phyloP scores from a whole-genome alignment of 2,329 filamentous ascomycete genomes.

The Phoma herbarum region DNA sequence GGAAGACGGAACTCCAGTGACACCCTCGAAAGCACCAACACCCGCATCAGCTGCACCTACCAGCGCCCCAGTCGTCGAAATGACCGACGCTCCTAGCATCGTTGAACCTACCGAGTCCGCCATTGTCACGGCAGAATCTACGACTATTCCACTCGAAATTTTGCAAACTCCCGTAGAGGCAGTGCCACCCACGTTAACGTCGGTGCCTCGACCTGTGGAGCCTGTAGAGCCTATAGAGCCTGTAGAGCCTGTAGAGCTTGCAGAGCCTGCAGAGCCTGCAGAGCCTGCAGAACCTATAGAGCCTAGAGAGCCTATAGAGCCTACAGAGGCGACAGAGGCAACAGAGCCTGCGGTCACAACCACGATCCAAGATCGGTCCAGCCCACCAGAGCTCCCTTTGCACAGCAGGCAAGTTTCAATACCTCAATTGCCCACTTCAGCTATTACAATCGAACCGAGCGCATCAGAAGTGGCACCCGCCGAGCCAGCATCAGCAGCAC shows the following conservation, averaged over 20 bases:
- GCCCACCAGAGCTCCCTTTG: slow-evolving; percentile 56
- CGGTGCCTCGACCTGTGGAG: slow-evolving; percentile 17
- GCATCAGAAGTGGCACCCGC: slow-evolving; percentile 2
- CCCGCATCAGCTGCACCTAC: slow-evolving; percentile 29
- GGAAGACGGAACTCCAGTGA: slow-evolving; percentile 57
- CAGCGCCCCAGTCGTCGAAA: slow-evolving; percentile 27
- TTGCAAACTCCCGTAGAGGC: slow-evolving; percentile 14
- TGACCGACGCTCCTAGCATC: slow-evolving; percentile 18
- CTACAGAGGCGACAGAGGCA: too few species aligned
- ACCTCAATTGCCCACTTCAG: slow-evolving; percentile 37
- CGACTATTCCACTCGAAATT: slow-evolving; percentile 18
- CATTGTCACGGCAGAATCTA: slow-evolving; percentile 11
- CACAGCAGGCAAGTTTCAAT: slow-evolving; percentile 52
- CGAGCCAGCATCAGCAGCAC: neutral
- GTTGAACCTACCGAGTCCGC: slow-evolving; percentile 11
- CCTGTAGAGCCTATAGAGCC: slow-evolving; percentile 1
- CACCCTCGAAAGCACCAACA: slow-evolving; percentile 38
- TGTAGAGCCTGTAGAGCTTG: too few species aligned
- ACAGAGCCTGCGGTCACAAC: too few species aligned
- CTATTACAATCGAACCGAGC: slow-evolving; percentile 12
- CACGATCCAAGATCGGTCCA: slow-evolving; percentile 46
- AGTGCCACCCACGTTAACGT: slow-evolving; percentile 6
- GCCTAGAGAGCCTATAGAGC: slow-evolving; percentile 12
- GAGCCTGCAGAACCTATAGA: slow-evolving; percentile 10
- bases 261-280: neutral